Conservation (phyloP, 768 basidiomycete species). For the Hysterangium stoloniferum region DNA sequence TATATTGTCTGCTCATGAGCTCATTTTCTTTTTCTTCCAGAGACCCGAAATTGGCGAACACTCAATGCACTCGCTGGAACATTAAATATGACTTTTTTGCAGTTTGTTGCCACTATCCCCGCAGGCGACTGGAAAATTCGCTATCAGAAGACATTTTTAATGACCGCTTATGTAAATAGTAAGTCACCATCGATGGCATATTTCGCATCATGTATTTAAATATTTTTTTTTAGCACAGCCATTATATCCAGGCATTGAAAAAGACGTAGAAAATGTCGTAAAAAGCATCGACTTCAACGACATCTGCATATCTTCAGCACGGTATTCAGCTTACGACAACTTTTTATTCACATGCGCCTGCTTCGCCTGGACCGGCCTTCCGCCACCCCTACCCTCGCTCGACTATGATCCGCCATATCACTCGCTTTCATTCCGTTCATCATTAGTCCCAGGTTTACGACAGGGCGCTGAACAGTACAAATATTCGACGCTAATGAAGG, state of each 20-base stretch:
- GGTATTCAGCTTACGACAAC: too few species aligned
- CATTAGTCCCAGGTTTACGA: slow-evolving; percentile 1
- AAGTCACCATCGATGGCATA: neutral
- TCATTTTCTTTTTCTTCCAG: neutral
- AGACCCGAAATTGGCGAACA: neutral
- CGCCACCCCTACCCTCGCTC: neutral
- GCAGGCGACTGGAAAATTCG: slow-evolving; percentile 10
- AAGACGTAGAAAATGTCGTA: neutral
- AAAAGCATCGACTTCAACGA: slow-evolving; percentile 1
- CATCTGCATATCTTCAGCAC: too few species aligned
- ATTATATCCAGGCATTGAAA: neutral
- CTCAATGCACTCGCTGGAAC: neutral
- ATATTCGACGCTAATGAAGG: neutral
- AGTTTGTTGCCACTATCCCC: slow-evolving; percentile 3
- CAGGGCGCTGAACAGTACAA: slow-evolving; percentile 4
- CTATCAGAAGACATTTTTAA: slow-evolving; percentile 3
- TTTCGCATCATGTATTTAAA: neutral
- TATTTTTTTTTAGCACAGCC: neutral
- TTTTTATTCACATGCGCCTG: slow-evolving; percentile 5
- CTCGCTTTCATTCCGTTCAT: neutral
- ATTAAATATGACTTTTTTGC: neutral
- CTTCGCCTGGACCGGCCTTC: neutral
- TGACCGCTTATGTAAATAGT: slow-evolving; percentile 6
- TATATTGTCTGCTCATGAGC: neutral
- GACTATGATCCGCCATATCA: slow-evolving; percentile 2